Evolutionary conservation across 208 protist species (phyloP), one percentile per base, ranked within the genome.

Genomic region (Willaertia magna): DNA sequence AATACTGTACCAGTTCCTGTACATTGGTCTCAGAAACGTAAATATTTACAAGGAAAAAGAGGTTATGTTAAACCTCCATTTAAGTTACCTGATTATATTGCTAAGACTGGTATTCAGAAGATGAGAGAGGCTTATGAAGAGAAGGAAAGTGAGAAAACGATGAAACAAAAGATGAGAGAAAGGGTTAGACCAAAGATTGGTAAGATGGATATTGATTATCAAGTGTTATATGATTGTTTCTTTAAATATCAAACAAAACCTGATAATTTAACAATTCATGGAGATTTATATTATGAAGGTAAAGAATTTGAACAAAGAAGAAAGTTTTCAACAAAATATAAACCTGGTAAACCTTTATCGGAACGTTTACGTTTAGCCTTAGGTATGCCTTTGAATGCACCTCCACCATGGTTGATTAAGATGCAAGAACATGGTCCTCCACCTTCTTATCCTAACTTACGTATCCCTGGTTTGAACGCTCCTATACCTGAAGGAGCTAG

Each of bases 341-440:
- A 84, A 48, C 34, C 49, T 43, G 46, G 46, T 46, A 90, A 87
- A 55, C 96, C 97, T 6, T 88, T 99, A 2, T 98, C 94, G 6
- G 88, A 95, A 16, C 93, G 94, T 40, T 92, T 99, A 34, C 92
- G 90, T 78, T 87, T 93, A 82, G 98, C 98, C n/a, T 92, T 99
- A 0, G 97, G 97, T 55, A 99, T 99, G 93, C 86, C 89, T 22
- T 59, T 89, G 0, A 86, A 85, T 3, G 76, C 86, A 20, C 98
- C 98, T 16, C 97, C 97, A 49, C 98, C 98, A 74, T 99, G 98
- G 98, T 92, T 99, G 16, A 97, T 98, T 88, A 95, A 96, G 88
- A 99, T 99, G 97, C 98, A 99, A 93, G 89, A 91, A 30, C 96
- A 97, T 91, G 98, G 98, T 2, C 97, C 97, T 18, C 95, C 97